phyloP scores from a whole-genome alignment of 768 basidiomycete genomes.

The Suillus luteus region DNA sequence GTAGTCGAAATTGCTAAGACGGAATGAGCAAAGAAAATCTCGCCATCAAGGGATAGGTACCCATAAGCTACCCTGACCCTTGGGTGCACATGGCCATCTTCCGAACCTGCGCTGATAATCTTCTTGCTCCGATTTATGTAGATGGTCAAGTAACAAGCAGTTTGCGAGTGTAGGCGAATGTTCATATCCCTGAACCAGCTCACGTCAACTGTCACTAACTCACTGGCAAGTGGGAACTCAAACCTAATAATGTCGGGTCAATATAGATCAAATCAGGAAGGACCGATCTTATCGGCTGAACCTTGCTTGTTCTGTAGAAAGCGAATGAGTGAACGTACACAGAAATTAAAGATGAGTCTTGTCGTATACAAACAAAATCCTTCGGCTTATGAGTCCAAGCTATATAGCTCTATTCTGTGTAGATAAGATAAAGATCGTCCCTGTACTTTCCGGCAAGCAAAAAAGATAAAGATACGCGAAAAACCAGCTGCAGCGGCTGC shows the following conservation, averaged over 20 bases:
- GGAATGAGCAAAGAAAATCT: not conserved
- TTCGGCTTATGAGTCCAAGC: slow-evolving; percentile 2
- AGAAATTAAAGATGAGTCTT: not conserved
- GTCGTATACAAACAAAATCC: not conserved
- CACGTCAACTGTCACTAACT: not conserved
- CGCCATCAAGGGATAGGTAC: not conserved
- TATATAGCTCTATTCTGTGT: slow-evolving; percentile 4
- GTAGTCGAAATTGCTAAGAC: not conserved
- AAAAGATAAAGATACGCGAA: slow-evolving; percentile 6
- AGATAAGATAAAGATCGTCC: not conserved
- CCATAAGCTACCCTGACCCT: not conserved
- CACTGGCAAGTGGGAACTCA: not conserved
- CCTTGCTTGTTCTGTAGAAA: not conserved
- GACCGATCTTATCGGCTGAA: not conserved
- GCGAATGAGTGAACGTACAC: not conserved
- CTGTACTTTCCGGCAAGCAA: not conserved
- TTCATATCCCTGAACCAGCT: not conserved
- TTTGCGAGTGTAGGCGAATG: not conserved
- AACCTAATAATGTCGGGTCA: not conserved
- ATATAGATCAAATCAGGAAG: not conserved
- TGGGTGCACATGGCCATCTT: not conserved
- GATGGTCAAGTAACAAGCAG: not conserved
- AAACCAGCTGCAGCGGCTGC: not conserved
- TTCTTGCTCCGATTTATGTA: not conserved
- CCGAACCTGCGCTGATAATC: not conserved